These are phyloP conservation scores for Arachis hypogaea DNA, from an alignment of 306 rosid species.

Conservation along the genomic window DNA sequence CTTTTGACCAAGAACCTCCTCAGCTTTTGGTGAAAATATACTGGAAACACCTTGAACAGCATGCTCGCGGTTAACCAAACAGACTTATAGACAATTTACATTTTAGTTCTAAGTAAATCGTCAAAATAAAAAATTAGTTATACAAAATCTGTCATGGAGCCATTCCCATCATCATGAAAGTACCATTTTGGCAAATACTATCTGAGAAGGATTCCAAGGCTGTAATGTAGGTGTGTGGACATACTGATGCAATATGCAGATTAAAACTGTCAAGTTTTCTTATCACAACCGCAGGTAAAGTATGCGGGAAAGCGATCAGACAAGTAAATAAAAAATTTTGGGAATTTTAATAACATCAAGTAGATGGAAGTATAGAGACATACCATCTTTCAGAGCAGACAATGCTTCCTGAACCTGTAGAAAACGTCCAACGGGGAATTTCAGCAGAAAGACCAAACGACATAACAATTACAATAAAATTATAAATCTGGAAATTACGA, in stretches of 20 bases:
- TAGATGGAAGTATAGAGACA: constrained; percentile 32
- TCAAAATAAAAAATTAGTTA: background rate
- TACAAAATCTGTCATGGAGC: too few relatives aligned
- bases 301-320: constrained; percentile 10
- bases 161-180: too few relatives aligned
- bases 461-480: constrained; percentile 19
- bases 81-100: constrained; percentile 12
- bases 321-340: constrained; percentile 26
- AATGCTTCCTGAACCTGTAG: constrained; percentile 66
- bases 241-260: constrained; percentile 15
- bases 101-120: constrained; percentile 14
- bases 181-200: background rate
- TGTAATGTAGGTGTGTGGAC: constrained; percentile 18
- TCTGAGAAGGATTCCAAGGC: constrained; percentile 26
- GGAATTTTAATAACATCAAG: constrained; percentile 24
- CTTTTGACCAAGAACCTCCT: too few relatives aligned
- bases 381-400: constrained; percentile 77
- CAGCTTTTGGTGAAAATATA: too few relatives aligned
- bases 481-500: constrained; percentile 4
- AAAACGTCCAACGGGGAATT: constrained; percentile 14
- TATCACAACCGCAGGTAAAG: background rate
- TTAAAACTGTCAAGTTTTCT: background rate
- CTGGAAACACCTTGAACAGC: too few relatives aligned
- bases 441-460: background rate
- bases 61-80: too few relatives aligned